Conservation (phyloP, 1,284 basidiomycete species). For the Bjerkandera adusta region DNA sequence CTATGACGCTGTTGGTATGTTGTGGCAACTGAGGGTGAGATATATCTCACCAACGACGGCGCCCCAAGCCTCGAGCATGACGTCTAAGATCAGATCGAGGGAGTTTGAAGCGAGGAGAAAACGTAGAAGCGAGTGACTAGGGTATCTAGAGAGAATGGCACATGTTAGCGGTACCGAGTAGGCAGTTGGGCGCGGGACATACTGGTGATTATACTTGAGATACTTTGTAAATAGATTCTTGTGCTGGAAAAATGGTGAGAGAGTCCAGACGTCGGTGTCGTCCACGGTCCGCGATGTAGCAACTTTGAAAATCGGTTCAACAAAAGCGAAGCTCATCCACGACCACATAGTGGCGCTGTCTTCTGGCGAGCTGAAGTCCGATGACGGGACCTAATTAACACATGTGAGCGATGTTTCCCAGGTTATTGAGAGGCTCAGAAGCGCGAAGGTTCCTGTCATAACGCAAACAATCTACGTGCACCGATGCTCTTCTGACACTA, state of each 20-base stretch:
- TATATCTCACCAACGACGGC: conserved; percentile 49
- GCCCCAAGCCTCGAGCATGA: conserved; percentile 57
- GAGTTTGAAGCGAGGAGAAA: conserved; percentile 72
- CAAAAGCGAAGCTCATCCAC: conserved; percentile 79
- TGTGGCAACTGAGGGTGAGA: not conserved
- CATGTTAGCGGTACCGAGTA: not conserved
- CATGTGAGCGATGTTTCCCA: too few relatives aligned
- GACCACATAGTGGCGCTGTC: conserved; percentile 73
- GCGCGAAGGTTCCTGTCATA: not conserved
- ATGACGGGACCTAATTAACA: conserved; percentile 46
- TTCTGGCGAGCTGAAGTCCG: conserved; percentile 57
- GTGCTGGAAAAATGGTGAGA: conserved; percentile 72
- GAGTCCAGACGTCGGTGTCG: conserved; percentile 67
- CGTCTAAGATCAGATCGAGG: conserved; percentile 64
- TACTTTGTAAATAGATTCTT: conserved; percentile 68
- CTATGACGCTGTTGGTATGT: conserved; percentile 30
- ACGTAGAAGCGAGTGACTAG: conserved; percentile 53
- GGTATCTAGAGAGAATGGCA: conserved; percentile 36
- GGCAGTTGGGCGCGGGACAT: conserved; percentile 15
- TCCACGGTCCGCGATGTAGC: conserved; percentile 57
- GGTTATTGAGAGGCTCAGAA: not conserved
- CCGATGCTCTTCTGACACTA: too few relatives aligned
- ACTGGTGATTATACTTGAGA: conserved; percentile 48
- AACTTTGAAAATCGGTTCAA: conserved; percentile 66
- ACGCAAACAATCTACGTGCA: too few relatives aligned